phyloP scores from a whole-genome alignment of 257 asterid genomes.

The Phtheirospermum japonicum region DNA sequence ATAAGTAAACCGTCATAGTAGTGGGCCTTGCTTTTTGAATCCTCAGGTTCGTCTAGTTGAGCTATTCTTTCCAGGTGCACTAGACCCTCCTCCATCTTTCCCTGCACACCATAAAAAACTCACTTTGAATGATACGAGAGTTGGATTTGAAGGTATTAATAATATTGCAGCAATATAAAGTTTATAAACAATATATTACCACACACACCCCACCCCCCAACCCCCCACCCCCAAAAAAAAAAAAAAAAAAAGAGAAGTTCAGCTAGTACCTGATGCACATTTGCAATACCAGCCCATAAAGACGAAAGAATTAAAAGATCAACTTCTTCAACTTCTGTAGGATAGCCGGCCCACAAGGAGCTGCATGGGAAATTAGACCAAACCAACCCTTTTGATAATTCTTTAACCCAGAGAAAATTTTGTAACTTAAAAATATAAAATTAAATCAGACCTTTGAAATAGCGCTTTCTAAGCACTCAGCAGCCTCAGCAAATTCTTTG shows the following conservation, averaged over 20 bases:
- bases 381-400: background rate
- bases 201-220: too few relatives aligned
- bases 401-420: background rate
- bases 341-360: slow-evolving; percentile 53
- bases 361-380: slow-evolving; percentile 39
- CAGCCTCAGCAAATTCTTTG: slow-evolving; percentile 53
- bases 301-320: slow-evolving; percentile 82
- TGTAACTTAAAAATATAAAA: slow-evolving; percentile 17
- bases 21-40: slow-evolving; percentile 67
- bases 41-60: slow-evolving; percentile 64
- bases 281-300: slow-evolving; percentile 76
- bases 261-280: slow-evolving; percentile 57
- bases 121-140: too few relatives aligned
- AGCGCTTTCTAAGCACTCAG: slow-evolving; percentile 61
- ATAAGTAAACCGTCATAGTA: slow-evolving; percentile 71
- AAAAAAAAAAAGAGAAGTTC: background rate
- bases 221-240: too few relatives aligned
- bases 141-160: too few relatives aligned
- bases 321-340: slow-evolving; percentile 55
- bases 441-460: slow-evolving; percentile 59
- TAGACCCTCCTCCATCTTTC: slow-evolving; percentile 68
- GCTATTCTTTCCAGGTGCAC: slow-evolving; percentile 74
- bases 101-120: slow-evolving; percentile 41
- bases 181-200: background rate
- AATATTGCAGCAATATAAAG: slow-evolving; percentile 13